phyloP scores from a whole-genome alignment of 2,329 filamentous ascomycete species.

The Hypoxylon sp. region DNA sequence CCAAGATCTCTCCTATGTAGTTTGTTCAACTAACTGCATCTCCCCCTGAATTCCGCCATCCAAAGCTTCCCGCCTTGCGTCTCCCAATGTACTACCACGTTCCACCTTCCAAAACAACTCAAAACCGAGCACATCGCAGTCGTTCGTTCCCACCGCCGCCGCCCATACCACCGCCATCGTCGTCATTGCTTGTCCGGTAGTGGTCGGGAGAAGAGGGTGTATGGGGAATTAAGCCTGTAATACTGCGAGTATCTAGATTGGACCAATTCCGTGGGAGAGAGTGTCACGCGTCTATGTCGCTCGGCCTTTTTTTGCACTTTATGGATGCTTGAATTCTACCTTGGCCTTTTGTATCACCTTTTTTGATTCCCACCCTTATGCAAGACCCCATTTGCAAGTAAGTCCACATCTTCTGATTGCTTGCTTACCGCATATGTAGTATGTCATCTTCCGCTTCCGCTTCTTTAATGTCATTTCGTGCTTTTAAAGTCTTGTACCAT shows the following conservation, averaged over 20 bases:
- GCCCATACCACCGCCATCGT: conserved; percentile 25
- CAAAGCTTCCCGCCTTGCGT: conserved; percentile 26
- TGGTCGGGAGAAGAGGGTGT: conserved; percentile 33
- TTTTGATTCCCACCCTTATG: conserved; percentile 48
- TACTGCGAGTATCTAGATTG: conserved; percentile 21
- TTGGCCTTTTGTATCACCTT: conserved; percentile 37
- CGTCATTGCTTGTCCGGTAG: conserved; percentile 29
- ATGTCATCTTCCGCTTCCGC: conserved; percentile 37
- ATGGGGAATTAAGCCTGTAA: conserved; percentile 33
- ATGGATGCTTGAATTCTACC: conserved; percentile 37
- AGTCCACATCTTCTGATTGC: conserved; percentile 41
- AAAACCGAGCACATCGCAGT: conserved; percentile 37
- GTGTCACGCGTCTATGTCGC: conserved; percentile 36
- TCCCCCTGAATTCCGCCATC: conserved; percentile 35
- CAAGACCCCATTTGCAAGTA: conserved; percentile 48
- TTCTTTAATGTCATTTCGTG: conserved; percentile 11
- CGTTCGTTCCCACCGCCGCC: conserved; percentile 32
- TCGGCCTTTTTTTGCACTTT: conserved; percentile 34
- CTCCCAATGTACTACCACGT: conserved; percentile 50
- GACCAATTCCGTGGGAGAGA: conserved; percentile 21
- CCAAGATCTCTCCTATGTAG: conserved; percentile 39
- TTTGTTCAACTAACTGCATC: conserved; percentile 37
- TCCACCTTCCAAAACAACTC: conserved; percentile 41
- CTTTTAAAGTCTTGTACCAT: conserved; percentile 2
- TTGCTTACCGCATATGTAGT: conserved; percentile 34